A percentile compares a stretch with the other conserved stretches of the same genome.
These are phyloP conservation scores for Annona cherimola DNA, from an alignment of 164 flowering plant genomes.

Conservation along the genomic window DNA sequence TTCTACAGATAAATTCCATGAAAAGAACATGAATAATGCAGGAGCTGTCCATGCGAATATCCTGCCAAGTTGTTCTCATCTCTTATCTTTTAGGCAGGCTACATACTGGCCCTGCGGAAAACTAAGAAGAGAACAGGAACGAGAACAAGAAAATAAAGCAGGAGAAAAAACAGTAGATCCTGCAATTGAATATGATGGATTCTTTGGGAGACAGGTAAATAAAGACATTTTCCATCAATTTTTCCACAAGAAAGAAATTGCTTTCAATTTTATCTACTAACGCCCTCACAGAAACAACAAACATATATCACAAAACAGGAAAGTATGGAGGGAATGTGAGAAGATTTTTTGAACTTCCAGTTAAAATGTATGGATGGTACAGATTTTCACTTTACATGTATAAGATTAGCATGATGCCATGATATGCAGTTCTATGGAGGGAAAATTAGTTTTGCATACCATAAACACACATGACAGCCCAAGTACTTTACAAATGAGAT, in stretches of 20 bases:
- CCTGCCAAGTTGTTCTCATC: background rate
- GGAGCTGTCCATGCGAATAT: background rate
- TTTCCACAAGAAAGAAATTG: too few relatives aligned
- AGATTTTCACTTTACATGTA: background rate
- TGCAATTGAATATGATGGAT: background rate
- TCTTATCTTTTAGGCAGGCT: too few relatives aligned
- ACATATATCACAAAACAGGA: background rate
- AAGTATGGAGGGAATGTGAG: background rate
- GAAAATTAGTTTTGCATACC: background rate
- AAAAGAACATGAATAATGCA: background rate
- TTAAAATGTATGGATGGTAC: background rate
- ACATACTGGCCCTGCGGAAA: background rate
- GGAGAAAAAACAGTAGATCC: background rate
- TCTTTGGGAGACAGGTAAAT: background rate
- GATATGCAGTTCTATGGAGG: background rate
- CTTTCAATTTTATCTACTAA: background rate
- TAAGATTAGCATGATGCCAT: background rate
- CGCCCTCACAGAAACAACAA: background rate
- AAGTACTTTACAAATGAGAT: background rate
- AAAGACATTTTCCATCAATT: background rate
- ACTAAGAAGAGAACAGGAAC: background rate
- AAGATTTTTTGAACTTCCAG: background rate
- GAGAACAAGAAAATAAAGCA: background rate
- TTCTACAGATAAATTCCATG: background rate
- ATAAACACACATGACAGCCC: background rate